These are phyloP conservation scores for Colletotrichum graminicola DNA, from an alignment of 2,329 filamentous ascomycete species.

Conservation along the genomic window DNA sequence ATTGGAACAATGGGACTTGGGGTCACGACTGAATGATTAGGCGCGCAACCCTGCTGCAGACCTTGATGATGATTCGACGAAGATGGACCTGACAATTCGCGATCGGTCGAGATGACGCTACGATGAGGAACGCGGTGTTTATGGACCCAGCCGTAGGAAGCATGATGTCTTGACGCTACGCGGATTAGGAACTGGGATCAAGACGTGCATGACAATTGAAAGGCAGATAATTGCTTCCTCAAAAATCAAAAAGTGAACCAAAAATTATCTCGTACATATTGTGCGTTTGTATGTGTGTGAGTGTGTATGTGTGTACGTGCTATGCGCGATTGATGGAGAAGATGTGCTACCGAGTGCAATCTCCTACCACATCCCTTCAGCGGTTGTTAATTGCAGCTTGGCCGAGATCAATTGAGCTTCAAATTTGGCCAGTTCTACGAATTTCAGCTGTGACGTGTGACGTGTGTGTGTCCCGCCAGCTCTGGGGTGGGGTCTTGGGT, in stretches of 20 bases:
- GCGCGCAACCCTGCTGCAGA: constrained; percentile 17
- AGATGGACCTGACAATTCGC: constrained; percentile 34
- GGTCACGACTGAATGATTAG: constrained; percentile 33
- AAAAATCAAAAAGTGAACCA: constrained; percentile 40
- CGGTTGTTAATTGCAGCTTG: not conserved
- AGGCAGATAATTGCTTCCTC: constrained; percentile 31
- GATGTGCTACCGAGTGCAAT: not conserved
- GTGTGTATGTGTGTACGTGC: not conserved
- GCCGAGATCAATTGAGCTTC: not conserved
- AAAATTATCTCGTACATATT: not conserved
- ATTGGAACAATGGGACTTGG: constrained; percentile 40
- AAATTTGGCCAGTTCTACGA: not conserved
- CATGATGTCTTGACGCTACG: constrained; percentile 36
- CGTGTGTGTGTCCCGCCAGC: constrained; percentile 20
- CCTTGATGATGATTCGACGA: constrained; percentile 36
- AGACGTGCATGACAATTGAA: constrained; percentile 36
- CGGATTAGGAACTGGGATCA: constrained; percentile 38
- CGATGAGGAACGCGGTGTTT: constrained; percentile 41
- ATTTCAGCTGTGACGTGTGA: constrained; percentile 13
- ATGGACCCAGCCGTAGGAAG: constrained; percentile 29
- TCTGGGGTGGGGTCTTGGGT: constrained; percentile 1
- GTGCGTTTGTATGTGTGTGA: not conserved
- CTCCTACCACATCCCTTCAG: not conserved
- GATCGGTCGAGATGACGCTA: constrained; percentile 40
- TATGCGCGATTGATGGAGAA: too few species aligned